These are phyloP conservation scores for Neurospora crassa DNA, from an alignment of 2,329 filamentous ascomycete species.

Conservation along the genomic window DNA sequence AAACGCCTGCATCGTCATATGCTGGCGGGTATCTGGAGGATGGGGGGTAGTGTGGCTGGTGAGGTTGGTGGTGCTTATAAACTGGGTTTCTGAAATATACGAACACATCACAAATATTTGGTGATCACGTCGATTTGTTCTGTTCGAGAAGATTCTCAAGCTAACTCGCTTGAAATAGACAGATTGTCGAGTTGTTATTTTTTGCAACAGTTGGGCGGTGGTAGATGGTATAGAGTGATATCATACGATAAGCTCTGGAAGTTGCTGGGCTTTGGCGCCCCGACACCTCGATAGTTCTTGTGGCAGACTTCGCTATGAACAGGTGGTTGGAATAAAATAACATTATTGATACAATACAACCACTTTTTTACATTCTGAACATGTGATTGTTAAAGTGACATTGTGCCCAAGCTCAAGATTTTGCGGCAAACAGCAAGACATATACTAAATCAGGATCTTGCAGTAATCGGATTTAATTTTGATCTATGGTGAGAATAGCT, in stretches of 20 bases:
- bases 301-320: neutral
- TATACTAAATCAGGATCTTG: neutral
- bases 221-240: neutral
- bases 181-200: neutral
- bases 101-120: neutral
- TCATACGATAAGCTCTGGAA: neutral
- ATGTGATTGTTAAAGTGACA: neutral
- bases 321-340: neutral
- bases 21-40: constrained; percentile 18
- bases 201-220: neutral
- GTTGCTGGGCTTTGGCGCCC: neutral
- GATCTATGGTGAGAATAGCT: neutral
- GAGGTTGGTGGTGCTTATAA: constrained; percentile 31
- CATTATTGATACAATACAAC: neutral
- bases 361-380: neutral
- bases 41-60: constrained; percentile 13
- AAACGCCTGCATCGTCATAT: constrained; percentile 27
- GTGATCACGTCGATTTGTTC: neutral
- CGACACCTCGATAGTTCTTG: neutral
- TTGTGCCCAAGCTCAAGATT: neutral
- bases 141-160: neutral
- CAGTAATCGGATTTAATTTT: neutral
- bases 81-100: constrained; percentile 27
- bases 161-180: neutral
- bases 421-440: neutral